Evolutionary conservation across 2,329 filamentous ascomycete species (phyloP).

Genomic region (Didymella lethalis): DNA sequence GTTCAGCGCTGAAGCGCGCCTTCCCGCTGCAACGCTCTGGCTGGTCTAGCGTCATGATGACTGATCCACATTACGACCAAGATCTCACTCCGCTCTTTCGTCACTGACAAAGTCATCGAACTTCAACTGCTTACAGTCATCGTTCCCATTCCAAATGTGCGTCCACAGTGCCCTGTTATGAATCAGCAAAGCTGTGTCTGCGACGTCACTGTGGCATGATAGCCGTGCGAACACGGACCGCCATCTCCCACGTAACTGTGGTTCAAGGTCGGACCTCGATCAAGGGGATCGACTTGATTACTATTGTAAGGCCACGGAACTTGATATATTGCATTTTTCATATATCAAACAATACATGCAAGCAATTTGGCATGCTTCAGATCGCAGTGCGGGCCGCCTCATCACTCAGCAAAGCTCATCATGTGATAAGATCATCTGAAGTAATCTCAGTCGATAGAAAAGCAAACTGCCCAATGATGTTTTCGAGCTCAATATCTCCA

Average conservation of each 20-base stretch:
- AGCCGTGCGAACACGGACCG: neutral
- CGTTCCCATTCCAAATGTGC: neutral
- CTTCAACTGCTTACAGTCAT: slow-evolving; percentile 5
- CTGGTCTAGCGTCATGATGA: slow-evolving; percentile 16
- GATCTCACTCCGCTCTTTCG: slow-evolving; percentile 23
- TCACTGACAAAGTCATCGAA: slow-evolving; percentile 2
- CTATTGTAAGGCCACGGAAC: neutral
- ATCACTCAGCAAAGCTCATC: neutral
- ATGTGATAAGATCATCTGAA: neutral
- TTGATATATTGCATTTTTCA: neutral
- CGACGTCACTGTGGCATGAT: slow-evolving; percentile 2
- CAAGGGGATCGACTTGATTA: neutral
- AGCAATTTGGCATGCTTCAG: neutral
- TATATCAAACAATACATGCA: neutral
- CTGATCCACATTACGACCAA: slow-evolving; percentile 10
- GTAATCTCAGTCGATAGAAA: neutral
- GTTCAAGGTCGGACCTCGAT: neutral
- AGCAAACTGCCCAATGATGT: too few species aligned
- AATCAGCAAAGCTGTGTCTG: neutral
- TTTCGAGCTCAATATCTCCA: too few species aligned
- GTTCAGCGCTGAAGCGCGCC: neutral
- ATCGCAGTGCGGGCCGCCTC: neutral
- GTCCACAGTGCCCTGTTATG: neutral
- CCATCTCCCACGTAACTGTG: neutral
- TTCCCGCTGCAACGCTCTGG: slow-evolving; percentile 3